These are phyloP conservation scores for Hibiscus tridactylites DNA, from an alignment of 345 rosid genomes.

Conservation along the genomic window DNA sequence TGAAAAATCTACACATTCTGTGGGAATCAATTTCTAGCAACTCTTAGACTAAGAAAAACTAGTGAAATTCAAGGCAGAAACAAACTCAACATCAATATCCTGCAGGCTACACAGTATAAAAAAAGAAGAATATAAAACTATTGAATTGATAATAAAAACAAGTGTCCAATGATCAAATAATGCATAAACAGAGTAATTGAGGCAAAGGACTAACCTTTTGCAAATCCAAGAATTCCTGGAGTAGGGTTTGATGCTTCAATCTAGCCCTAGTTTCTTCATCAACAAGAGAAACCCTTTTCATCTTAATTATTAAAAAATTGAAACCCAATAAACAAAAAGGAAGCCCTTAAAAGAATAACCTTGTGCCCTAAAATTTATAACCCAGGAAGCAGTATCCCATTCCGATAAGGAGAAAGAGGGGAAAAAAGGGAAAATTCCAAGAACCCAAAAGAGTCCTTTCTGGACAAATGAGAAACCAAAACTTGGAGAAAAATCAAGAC, in stretches of 20 bases:
- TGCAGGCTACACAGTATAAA: not conserved
- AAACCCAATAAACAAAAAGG: not conserved
- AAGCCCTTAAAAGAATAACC: not conserved
- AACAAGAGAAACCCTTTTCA: constrained; percentile 16
- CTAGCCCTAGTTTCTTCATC: constrained; percentile 15
- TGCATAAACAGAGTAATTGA: not conserved
- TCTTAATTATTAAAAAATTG: constrained; percentile 17
- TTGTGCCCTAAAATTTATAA: not conserved
- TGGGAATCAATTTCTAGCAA: too few relatives aligned
- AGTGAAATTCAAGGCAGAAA: constrained; percentile 1
- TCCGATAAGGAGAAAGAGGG: not conserved
- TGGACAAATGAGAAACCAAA: not conserved
- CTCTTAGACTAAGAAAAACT: not conserved
- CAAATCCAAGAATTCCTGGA: constrained; percentile 29
- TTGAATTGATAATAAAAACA: not conserved
- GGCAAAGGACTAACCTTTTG: constrained; percentile 29
- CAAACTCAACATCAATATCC: not conserved
- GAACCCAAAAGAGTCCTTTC: too few relatives aligned
- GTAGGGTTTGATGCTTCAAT: constrained; percentile 25
- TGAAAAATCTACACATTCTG: too few relatives aligned
- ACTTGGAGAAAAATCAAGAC: not conserved
- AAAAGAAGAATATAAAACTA: not conserved
- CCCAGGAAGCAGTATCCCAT: not conserved
- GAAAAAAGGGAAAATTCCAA: too few relatives aligned
- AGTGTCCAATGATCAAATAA: not conserved